Base-by-base conservation (phyloP, 495 filamentous ascomycete species). In the Penicillium cinerascens region DNA sequence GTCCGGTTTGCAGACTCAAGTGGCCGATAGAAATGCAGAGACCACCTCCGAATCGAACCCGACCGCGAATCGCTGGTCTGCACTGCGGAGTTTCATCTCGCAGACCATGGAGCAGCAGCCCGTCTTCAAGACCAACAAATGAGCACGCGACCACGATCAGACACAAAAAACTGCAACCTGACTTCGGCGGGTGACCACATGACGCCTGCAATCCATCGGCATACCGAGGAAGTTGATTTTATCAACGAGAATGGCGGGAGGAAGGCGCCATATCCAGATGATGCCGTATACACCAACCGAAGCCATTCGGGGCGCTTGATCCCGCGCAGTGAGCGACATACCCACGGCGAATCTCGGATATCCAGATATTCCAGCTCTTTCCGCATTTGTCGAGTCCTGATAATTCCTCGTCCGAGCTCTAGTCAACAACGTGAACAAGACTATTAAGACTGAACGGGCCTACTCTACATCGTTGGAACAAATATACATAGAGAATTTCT, bases 101-200 rank as follows among this genome's bases (percentile, higher is more conserved):
- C 78, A 84, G 52, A 89, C 84, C 0, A 85, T 87, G 84, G 85
- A 89, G 60, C 82, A 84, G 61, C 87, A 87, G 45, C 82, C 84
- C 21, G 84, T 79, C 8, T 87, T 88, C 65, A 72, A 61, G 60
- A 49, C 55, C 18, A 65, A 64, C 20, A 68, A 71, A 56, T 77
- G 58, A 65, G 22, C 9, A 35, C 25, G 17, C 43, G 23, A 45
- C 37, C 9, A 8, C 37, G 18, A 39, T 39, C 37, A 17, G 37
- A 39, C 6, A 33, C 29, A 13, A 33, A 33, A 13, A 13, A 46
- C 44, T 16, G 10, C 6, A 20, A 25, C 9, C 21, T 35, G 13
- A 38, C 29, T 1, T 20, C 2, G 29, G 11, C 29, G 10, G 10
- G 13, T 33, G 29, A 33, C 11, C 10, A 3, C 13, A 33, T 10